Base-by-base conservation (phyloP, 148 eudicot genomes). In the Persicaria tinctoria region DNA sequence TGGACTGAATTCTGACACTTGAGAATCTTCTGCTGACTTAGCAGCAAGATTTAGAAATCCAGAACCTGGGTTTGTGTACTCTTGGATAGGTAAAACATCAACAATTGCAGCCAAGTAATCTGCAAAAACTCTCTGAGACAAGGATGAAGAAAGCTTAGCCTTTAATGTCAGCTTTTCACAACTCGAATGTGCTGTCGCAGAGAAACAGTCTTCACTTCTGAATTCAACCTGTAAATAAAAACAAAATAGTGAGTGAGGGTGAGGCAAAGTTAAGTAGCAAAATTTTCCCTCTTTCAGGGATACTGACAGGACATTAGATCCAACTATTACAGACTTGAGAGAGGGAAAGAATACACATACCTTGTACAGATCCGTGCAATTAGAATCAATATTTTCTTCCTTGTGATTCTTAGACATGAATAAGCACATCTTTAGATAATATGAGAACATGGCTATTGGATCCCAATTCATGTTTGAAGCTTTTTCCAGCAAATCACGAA, bases 1-100 rank as follows among this genome's bases (percentile, higher is more conserved):
- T 56, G 96, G 97, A 66, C 96, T 93, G 51, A 89, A 82, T 44
- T 84, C 84, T 54, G 85, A 87, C 63, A 76, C 88, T 32, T 79
- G 80, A 5, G 81, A 74, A 70, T 88, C 93, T 74, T 79, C 80
- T 12, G 93, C 87, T 75, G 87, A 75, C 70, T 84, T 90, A 27
- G 84, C 85, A 62, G 89, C 88, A 76, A 95, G 75, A 76, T 92
- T 95, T 54, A 90, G 82, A 77, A 86, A 77, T 76, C 93, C 96
- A 7, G 87, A 84, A 60, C 72, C 47, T 8, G 93, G 96, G 78
- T 89, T 81, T 71, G 85, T 82, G 78, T 92, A 95, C 69, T 86
- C 91, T 81, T 87, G 86, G 49, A 95, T 86, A 0, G 98, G 98
- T 76, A 95, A 78, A 68, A 87, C 78, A 62, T 73, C 56, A 47